Base-by-base conservation (phyloP, 2,329 filamentous ascomycete species). In the Phialocephala sp. region DNA sequence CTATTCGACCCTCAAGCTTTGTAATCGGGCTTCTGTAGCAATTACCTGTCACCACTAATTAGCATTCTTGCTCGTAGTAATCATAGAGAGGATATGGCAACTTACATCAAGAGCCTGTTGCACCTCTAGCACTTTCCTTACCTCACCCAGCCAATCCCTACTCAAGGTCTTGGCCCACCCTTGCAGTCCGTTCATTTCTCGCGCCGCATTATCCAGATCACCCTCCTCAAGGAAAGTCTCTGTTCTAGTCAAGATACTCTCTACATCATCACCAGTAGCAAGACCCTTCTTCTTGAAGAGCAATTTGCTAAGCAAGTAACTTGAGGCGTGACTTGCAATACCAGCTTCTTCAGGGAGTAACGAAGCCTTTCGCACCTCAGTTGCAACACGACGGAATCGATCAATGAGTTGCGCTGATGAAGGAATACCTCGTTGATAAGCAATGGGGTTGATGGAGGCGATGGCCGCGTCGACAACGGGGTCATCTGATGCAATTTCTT, bases 151-250 rank as follows among this genome's bases (percentile, higher is more conserved):
- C 95, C 95, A 99, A 79, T 99, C 95, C 75, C 91, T 89, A 80
- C 92, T 96, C 76, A 99, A 81, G 47, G 94, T 94, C 85, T 95
- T 97, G 57, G 94, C 94, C 95, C 95, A 99, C 32, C 95, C 95
- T 68, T 90, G 86, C 56, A 99, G 83, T 1, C 89, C 87, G 77
- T 98, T 99, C 90, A 99, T 95, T 82, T 99, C 95, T 70, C 95
- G 85, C 15, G 95, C 94, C 2, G 95, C 95, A 61, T 86, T 89
- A 78, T 99, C 95, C 64, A 99, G 80, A 75, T 97, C 90, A 24
- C 95, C 95, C 80, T 98, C 93, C 81, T 99, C 94, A 22, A 99
- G 85, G 72, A 93, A 86, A 8, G 89, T 93, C 80, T 99, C 94
- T 1, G 95, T 94, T 69, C 95, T 86, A 2, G 92, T 91, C 56